These are phyloP conservation scores for Tricholoma matsutake DNA, from an alignment of 768 basidiomycete genomes.

Conservation along the genomic window DNA sequence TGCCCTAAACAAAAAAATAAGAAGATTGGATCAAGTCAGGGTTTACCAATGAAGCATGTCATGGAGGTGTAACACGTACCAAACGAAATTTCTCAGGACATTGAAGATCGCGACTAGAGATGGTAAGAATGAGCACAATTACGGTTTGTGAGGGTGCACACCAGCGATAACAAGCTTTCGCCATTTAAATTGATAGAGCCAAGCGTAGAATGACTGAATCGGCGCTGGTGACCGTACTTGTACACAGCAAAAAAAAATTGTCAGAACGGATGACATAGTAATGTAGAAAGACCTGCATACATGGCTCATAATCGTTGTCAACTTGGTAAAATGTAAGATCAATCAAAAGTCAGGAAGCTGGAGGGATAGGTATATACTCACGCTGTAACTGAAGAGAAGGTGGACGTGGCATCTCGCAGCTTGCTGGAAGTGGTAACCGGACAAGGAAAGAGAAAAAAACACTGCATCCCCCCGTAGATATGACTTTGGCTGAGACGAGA, in stretches of 20 bases:
- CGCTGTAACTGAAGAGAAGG: slow-evolving; percentile 41
- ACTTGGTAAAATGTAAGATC: background rate
- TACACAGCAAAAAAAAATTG: background rate
- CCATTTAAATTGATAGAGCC: slow-evolving; percentile 40
- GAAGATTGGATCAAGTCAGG: background rate
- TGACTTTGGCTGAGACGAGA: background rate
- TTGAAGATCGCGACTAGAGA: slow-evolving; percentile 37
- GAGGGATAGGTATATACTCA: slow-evolving; percentile 18
- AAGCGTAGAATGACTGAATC: slow-evolving; percentile 29
- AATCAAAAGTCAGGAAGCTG: background rate
- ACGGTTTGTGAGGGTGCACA: slow-evolving; percentile 15
- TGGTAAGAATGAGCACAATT: background rate
- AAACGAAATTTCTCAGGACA: slow-evolving; percentile 34
- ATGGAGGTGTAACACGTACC: slow-evolving; percentile 27
- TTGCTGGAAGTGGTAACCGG: slow-evolving; percentile 38
- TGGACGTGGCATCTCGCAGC: slow-evolving; percentile 37
- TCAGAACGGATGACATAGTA: background rate
- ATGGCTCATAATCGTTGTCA: background rate
- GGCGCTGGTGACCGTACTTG: slow-evolving; percentile 13
- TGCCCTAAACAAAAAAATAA: slow-evolving; percentile 21
- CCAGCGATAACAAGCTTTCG: slow-evolving; percentile 38
- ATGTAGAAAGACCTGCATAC: background rate
- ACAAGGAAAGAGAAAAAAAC: slow-evolving; percentile 26
- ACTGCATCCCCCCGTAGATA: slow-evolving; percentile 4
- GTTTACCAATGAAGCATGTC: background rate